A percentile compares a stretch with the other conserved stretches of the same genome.
Evolutionary conservation across 305 asterid genomes (phyloP).

Genomic region (Fraxinus velutina): DNA sequence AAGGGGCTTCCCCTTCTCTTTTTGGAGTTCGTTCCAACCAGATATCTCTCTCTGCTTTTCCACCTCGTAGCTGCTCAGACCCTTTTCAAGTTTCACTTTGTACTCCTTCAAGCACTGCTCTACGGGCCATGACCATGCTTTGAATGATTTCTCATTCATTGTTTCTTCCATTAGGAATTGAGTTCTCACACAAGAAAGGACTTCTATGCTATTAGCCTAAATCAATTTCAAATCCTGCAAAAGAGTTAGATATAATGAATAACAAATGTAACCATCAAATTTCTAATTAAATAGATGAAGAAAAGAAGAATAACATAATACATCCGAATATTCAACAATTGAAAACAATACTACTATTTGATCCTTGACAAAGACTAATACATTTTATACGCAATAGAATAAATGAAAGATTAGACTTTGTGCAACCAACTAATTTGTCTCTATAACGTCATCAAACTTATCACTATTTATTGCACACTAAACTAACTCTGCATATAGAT

Average conservation of each 20-base stretch:
- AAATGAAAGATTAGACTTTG: background rate
- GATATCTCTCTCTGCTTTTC: slow-evolving; percentile 55
- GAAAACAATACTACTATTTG: background rate
- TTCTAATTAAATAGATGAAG: background rate
- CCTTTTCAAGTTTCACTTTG: slow-evolving; percentile 64
- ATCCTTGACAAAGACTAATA: background rate
- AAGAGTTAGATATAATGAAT: slow-evolving; percentile 17
- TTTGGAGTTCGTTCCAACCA: slow-evolving; percentile 75
- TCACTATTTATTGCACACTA: slow-evolving; percentile 16
- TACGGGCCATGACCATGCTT: slow-evolving; percentile 79
- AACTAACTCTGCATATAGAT: slow-evolving; percentile 19
- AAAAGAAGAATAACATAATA: background rate
- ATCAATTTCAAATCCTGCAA: slow-evolving; percentile 26
- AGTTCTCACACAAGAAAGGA: slow-evolving; percentile 1
- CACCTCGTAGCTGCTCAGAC: slow-evolving; percentile 59
- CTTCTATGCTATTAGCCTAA: slow-evolving; percentile 5
- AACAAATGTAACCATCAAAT: background rate
- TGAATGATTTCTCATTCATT: slow-evolving; percentile 43
- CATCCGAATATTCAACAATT: slow-evolving; percentile 15
- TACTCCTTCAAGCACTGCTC: slow-evolving; percentile 74
- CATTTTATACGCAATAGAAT: background rate
- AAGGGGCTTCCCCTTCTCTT: slow-evolving; percentile 68
- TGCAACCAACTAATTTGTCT: slow-evolving; percentile 1
- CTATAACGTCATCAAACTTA: slow-evolving; percentile 1
- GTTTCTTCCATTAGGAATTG: slow-evolving; percentile 33